These are phyloP conservation scores for Patellaria atrata DNA, from an alignment of 495 filamentous ascomycete species.

Conservation along the genomic window DNA sequence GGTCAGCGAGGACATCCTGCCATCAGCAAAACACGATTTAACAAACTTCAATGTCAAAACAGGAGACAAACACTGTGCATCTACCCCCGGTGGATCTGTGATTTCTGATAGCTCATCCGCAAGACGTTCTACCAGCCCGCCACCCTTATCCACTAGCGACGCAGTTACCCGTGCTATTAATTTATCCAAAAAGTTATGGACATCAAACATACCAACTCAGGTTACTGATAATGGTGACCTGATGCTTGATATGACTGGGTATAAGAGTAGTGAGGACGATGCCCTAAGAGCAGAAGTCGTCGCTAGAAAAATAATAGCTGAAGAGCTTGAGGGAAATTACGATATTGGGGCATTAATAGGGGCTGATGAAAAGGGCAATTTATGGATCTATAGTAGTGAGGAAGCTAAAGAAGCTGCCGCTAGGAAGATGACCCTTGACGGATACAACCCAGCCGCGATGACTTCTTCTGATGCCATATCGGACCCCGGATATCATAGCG, in stretches of 20 bases:
- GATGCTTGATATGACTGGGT: slow-evolving; percentile 96
- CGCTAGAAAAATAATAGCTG: slow-evolving; percentile 86
- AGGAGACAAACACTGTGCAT: no score
- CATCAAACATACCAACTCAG: slow-evolving; percentile 81
- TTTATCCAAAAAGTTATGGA: slow-evolving; percentile 73
- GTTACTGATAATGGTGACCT: slow-evolving; percentile 89
- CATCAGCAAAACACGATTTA: slow-evolving; percentile 10
- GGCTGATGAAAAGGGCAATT: slow-evolving; percentile 84
- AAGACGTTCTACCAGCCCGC: slow-evolving; percentile 58
- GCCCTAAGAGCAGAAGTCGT: slow-evolving; percentile 79
- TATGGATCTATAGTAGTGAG: slow-evolving; percentile 98
- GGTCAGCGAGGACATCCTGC: slow-evolving; percentile 16
- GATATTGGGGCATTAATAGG: slow-evolving; percentile 93
- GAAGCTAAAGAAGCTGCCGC: slow-evolving; percentile 74
- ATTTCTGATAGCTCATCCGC: slow-evolving; percentile 16
- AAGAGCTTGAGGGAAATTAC: slow-evolving; percentile 88
- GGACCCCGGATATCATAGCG: slow-evolving; percentile 89
- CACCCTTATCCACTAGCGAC: slow-evolving; percentile 56
- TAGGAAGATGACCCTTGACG: slow-evolving; percentile 36
- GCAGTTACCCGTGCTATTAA: slow-evolving; percentile 72
- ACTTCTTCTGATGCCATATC: slow-evolving; percentile 61
- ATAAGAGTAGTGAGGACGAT: slow-evolving; percentile 86
- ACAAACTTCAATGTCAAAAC: slow-evolving; percentile 10
- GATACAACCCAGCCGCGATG: slow-evolving; percentile 37
- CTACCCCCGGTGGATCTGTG: slow-evolving; percentile 7